Percentiles rank a stretch among this genome's conserved stretches.
phyloP scores from a whole-genome alignment of 1,284 basidiomycete genomes.

The Amylostereum chailletii region DNA sequence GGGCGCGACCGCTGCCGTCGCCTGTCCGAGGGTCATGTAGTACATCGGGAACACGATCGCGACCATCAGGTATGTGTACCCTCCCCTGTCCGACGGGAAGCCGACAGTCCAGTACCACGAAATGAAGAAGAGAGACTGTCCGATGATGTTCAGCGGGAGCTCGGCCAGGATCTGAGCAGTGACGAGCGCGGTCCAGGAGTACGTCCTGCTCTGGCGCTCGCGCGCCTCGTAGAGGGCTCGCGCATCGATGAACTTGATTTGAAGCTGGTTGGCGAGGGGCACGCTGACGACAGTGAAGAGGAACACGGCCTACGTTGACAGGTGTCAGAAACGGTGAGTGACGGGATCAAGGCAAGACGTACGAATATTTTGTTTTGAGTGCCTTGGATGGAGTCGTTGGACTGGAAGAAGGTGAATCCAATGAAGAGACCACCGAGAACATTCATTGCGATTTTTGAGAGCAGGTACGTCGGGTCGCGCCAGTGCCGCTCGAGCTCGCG shows the following conservation, averaged over 20 bases:
- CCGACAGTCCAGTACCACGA: conserved; percentile 14
- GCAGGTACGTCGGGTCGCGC: conserved; percentile 11
- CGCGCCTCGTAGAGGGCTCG: conserved; percentile 63
- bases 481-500: background rate
- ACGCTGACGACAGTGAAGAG: conserved; percentile 17
- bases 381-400: conserved; percentile 59
- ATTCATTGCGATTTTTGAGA: conserved; percentile 63
- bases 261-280: conserved; percentile 44
- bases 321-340: background rate
- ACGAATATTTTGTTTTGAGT: conserved; percentile 80
- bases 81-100: conserved; percentile 11
- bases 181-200: conserved; percentile 37
- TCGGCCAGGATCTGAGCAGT: conserved; percentile 11
- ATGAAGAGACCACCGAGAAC: conserved; percentile 52
- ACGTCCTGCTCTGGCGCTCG: conserved; percentile 58
- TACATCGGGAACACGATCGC: conserved; percentile 47
- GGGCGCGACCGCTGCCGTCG: conserved; percentile 41
- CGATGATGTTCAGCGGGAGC: conserved; percentile 16
- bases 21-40: conserved; percentile 34
- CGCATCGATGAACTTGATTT: conserved; percentile 28
- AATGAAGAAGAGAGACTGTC: conserved; percentile 13
- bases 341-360: conserved; percentile 5
- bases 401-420: conserved; percentile 64
- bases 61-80: conserved; percentile 48
- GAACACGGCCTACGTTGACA: conserved; percentile 16